A percentile compares a stretch with the other conserved stretches of the same genome.
phyloP scores from a whole-genome alignment of 352 stramenopile genomes.

The Phytophthora agathidicida region DNA sequence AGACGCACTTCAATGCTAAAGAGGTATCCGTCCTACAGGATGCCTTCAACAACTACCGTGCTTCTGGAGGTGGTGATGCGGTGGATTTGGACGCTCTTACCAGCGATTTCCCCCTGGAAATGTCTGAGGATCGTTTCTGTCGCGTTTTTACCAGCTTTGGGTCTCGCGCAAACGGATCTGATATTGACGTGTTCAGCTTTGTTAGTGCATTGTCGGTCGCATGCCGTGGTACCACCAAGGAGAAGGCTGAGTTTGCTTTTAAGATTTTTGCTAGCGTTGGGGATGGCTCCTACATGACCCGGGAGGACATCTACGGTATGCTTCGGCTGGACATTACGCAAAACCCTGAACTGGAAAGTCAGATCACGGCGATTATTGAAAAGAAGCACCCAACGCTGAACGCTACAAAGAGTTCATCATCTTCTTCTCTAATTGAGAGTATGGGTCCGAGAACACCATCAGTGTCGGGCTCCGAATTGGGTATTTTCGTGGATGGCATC shows the following conservation, averaged over 20 bases:
- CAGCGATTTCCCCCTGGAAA: conserved; percentile 84
- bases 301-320: conserved; percentile 86
- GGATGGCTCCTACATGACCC: conserved; percentile 62
- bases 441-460: conserved; percentile 70
- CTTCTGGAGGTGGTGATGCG: conserved; percentile 62
- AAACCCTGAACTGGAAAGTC: conserved; percentile 68
- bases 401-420: conserved; percentile 55
- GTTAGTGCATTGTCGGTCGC: conserved; percentile 81
- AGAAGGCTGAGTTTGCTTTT: conserved; percentile 84
- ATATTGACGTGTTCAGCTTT: conserved; percentile 90
- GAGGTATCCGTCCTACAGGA: conserved; percentile 84
- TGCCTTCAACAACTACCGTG: conserved; percentile 85
- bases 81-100: conserved; percentile 83
- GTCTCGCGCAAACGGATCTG: conserved; percentile 70
- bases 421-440: conserved; percentile 53
- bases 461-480: conserved; percentile 80
- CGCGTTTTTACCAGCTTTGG: conserved; percentile 85
- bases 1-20: conserved; percentile 81
- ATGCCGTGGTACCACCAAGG: conserved; percentile 68
- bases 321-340: conserved; percentile 82
- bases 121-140: conserved; percentile 80
- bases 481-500: conserved; percentile 78
- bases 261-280: conserved; percentile 72
- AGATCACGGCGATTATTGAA: conserved; percentile 72
- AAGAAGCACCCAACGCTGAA: conserved; percentile 54